These are phyloP conservation scores for Wallacemonas sp. DNA, from an alignment of 208 protist genomes.

Conservation along the genomic window DNA sequence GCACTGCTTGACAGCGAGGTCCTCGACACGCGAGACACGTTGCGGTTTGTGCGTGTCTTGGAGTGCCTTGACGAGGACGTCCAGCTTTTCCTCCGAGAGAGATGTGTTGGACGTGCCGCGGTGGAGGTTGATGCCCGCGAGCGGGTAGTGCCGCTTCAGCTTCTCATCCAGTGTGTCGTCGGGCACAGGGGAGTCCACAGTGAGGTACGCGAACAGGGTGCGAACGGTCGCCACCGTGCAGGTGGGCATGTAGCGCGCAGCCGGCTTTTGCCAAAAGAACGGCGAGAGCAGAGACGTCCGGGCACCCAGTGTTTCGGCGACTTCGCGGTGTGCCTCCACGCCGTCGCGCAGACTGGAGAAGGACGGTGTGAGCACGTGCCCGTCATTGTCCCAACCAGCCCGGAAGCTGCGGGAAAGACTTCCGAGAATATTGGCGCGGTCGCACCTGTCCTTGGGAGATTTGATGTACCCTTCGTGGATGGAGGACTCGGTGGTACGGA, in stretches of 20 bases:
- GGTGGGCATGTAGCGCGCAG: constrained; percentile 44
- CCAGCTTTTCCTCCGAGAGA: constrained; percentile 72
- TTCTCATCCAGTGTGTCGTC: constrained; percentile 16
- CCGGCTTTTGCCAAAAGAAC: constrained; percentile 61
- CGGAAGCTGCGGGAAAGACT: constrained; percentile 67
- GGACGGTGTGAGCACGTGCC: constrained; percentile 52
- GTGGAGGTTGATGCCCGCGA: constrained; percentile 32
- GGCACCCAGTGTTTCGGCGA: constrained; percentile 68
- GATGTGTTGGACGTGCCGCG: constrained; percentile 45
- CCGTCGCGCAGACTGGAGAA: constrained; percentile 78
- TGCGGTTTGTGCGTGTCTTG: constrained; percentile 18
- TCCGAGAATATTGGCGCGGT: constrained; percentile 31
- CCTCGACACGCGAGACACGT: constrained; percentile 41
- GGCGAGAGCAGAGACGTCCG: constrained; percentile 32
- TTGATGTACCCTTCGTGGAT: constrained; percentile 32
- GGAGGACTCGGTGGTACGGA: constrained; percentile 24
- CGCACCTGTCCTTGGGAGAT: constrained; percentile 6
- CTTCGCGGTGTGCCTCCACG: constrained; percentile 33
- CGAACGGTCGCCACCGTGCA: constrained; percentile 58
- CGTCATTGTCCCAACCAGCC: constrained; percentile 44
- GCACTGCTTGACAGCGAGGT: constrained; percentile 60
- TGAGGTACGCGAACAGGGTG: constrained; percentile 7
- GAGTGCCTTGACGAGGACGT: constrained; percentile 29
- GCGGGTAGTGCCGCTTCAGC: constrained; percentile 15
- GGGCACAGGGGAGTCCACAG: constrained; percentile 1